A percentile compares a stretch with the other conserved stretches of the same genome.
Conservation (phyloP, 1,284 basidiomycete genomes). For the Trametes polyzona region DNA sequence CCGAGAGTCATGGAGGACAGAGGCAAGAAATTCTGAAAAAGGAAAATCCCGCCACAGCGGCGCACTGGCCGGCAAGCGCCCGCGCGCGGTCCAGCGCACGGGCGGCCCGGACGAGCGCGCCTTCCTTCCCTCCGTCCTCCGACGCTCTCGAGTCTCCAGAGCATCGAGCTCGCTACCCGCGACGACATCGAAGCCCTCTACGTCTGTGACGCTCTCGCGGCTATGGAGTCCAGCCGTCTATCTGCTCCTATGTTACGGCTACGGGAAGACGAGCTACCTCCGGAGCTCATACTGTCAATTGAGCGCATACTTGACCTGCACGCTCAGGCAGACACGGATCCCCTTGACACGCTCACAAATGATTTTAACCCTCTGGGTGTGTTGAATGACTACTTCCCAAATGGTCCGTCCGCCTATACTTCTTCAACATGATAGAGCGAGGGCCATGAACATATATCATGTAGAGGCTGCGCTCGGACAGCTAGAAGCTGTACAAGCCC, state of each 20-base stretch:
- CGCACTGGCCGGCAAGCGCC: conserved; percentile 5
- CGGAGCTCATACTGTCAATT: conserved; percentile 68
- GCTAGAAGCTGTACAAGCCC: conserved; percentile 63
- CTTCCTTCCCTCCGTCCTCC: not conserved
- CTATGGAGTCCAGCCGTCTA: conserved; percentile 14
- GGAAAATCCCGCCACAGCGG: conserved; percentile 27
- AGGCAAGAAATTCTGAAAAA: conserved; percentile 19
- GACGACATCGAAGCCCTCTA: no score
- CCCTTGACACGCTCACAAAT: conserved; percentile 59
- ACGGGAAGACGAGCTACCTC: conserved; percentile 55
- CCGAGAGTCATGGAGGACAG: conserved; percentile 30
- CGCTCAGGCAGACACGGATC: conserved; percentile 48
- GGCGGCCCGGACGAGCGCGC: not conserved
- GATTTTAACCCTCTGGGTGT: conserved; percentile 62
- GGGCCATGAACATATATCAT: conserved; percentile 2
- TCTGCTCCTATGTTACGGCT: conserved; percentile 20
- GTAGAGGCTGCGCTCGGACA: conserved; percentile 70
- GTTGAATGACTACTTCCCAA: conserved; percentile 75
- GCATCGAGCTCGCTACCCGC: no score
- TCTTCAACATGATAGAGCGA: not conserved
- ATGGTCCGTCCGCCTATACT: conserved; percentile 55
- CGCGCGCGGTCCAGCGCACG: conserved; percentile 4
- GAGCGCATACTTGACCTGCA: conserved; percentile 66
- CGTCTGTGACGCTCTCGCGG: not conserved
- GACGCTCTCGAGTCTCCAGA: not conserved